phyloP scores from a whole-genome alignment of 2,329 filamentous ascomycete genomes.

The Teratosphaeria zuluensis region DNA sequence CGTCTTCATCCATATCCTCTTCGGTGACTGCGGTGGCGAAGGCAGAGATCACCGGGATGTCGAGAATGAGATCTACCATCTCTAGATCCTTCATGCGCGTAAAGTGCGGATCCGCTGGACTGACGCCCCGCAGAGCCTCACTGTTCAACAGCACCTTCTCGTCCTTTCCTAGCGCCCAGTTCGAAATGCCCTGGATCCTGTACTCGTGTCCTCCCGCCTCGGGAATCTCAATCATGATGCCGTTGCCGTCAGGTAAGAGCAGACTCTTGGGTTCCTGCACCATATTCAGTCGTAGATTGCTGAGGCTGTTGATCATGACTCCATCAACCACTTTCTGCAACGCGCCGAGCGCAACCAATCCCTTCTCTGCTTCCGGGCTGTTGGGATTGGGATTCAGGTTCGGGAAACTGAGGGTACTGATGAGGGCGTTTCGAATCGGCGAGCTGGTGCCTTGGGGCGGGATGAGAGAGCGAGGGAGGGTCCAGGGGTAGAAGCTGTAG shows the following conservation, averaged over 20 bases:
- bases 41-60: conserved; percentile 23
- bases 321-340: conserved; percentile 51
- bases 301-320: conserved; percentile 51
- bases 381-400: conserved; percentile 26
- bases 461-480: conserved; percentile 65
- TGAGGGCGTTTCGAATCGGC: conserved; percentile 58
- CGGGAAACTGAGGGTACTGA: conserved; percentile 61
- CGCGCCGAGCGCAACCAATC: conserved; percentile 26
- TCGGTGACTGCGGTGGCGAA: not conserved
- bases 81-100: conserved; percentile 64
- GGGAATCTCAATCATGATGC: conserved; percentile 20
- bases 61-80: conserved; percentile 64
- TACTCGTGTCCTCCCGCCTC: conserved; percentile 39
- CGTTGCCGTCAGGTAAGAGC: conserved; percentile 21
- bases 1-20: not conserved
- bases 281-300: conserved; percentile 54
- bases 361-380: not conserved
- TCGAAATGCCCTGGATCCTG: conserved; percentile 71
- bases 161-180: conserved; percentile 71
- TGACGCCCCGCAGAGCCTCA: conserved; percentile 56
- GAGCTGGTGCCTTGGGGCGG: conserved; percentile 69
- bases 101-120: conserved; percentile 75
- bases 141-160: conserved; percentile 75
- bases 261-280: conserved; percentile 48
- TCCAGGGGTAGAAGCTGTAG: conserved; percentile 88